Evolutionary conservation across 192 early-diverging fungal species (phyloP).

Genomic region (Pilaira anomala): DNA sequence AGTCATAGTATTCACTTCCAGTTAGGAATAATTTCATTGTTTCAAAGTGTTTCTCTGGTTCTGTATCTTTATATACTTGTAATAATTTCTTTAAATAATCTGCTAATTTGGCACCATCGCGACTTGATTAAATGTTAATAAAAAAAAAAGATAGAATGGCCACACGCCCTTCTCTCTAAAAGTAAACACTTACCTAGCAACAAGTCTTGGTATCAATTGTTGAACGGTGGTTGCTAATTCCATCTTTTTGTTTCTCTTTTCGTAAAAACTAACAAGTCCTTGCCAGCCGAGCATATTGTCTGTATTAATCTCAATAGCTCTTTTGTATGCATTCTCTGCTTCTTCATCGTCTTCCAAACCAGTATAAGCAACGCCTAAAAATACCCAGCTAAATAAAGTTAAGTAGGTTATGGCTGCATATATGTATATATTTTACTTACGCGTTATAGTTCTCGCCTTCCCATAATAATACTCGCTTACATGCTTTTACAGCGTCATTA

Average conservation of each 20-base stretch:
- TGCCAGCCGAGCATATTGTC: conserved; percentile 66
- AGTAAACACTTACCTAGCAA: conserved; percentile 12
- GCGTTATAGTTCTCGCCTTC: conserved; percentile 54
- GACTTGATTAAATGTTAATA: too few relatives aligned
- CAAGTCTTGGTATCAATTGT: conserved; percentile 27
- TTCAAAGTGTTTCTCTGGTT: conserved; percentile 32
- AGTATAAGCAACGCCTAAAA: conserved; percentile 66
- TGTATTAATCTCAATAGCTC: conserved; percentile 54
- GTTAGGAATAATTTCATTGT: conserved; percentile 44
- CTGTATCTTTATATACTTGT: conserved; percentile 41
- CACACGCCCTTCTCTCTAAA: not conserved
- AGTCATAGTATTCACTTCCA: conserved; percentile 41
- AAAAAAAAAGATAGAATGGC: not conserved
- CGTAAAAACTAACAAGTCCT: conserved; percentile 54
- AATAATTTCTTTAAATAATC: conserved; percentile 54
- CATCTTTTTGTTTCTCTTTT: conserved; percentile 43
- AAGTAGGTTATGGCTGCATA: not conserved
- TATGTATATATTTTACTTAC: conserved; percentile 29
- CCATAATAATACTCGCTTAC: conserved; percentile 44
- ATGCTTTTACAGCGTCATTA: conserved; percentile 50
- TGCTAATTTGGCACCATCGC: conserved; percentile 47
- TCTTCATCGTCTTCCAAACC: conserved; percentile 56
- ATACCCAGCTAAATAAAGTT: conserved; percentile 43
- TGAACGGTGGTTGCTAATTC: conserved; percentile 36
- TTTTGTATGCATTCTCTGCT: conserved; percentile 53